phyloP scores from a whole-genome alignment of 1,284 basidiomycete genomes.

The Sporisorium scitamineum region DNA sequence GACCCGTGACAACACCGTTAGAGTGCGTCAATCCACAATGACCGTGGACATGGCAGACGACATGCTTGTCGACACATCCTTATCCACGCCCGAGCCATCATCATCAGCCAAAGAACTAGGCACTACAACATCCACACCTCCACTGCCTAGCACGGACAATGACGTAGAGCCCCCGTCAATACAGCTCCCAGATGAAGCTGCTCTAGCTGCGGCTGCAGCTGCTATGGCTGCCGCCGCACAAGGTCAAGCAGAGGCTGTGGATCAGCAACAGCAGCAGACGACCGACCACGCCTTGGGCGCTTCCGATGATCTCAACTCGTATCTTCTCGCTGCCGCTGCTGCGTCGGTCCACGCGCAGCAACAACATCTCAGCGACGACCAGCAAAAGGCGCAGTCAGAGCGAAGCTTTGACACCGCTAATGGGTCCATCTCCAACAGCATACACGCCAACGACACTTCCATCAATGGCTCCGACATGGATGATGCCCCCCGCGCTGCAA shows the following conservation, averaged over 20 bases:
- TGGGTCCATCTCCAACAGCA: conserved; percentile 17
- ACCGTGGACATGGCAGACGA: conserved; percentile 14
- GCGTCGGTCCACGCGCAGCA: conserved; percentile 53
- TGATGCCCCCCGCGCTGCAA: conserved; percentile 23
- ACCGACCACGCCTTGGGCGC: not conserved
- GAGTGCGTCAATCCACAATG: conserved; percentile 16
- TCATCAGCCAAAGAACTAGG: not conserved
- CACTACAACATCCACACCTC: conserved; percentile 4
- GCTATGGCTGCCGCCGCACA: conserved; percentile 49
- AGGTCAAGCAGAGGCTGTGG: not conserved
- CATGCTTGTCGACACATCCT: conserved; percentile 22
- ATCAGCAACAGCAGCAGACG: conserved; percentile 1
- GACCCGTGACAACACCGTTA: conserved; percentile 40
- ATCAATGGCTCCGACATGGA: conserved; percentile 28
- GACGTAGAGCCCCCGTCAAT: conserved; percentile 16
- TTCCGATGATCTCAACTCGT: conserved; percentile 40
- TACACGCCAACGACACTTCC: conserved; percentile 26
- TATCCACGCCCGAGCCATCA: not conserved
- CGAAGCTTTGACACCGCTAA: conserved; percentile 20
- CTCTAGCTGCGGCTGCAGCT: conserved; percentile 45
- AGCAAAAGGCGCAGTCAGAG: conserved; percentile 5
- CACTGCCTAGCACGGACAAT: conserved; percentile 3
- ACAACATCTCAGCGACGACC: conserved; percentile 13
- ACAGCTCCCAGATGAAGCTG: conserved; percentile 37
- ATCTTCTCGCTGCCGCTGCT: conserved; percentile 51